Evolutionary conservation across 2,329 filamentous ascomycete genomes (phyloP), one percentile per base, ranked within the genome.

Genomic region (Colletotrichum liaoningense): DNA sequence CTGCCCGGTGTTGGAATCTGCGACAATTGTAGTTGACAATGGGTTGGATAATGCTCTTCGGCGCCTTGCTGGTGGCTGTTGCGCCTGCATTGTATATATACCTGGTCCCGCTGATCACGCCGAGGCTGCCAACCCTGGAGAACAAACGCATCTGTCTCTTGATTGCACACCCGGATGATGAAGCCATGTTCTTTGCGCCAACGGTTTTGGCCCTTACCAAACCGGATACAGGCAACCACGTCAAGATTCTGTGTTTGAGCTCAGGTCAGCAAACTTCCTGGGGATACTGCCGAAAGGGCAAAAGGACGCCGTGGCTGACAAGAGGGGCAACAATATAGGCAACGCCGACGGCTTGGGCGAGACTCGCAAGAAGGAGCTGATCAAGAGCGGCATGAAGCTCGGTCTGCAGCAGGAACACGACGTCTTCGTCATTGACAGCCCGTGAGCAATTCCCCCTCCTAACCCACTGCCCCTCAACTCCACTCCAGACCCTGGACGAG

Each of bases 111-210:
- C 79, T 85, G n/a, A 82, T 86, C 55, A 83, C 85, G 74, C 78
- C 84, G 30, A 84, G 88, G 38, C 90, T 94, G 77, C 93, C 94
- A 4, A 89, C 86, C 57, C 86, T 98, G 75, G 88, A 87, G 77
- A 93, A 94, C 85, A 97, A 97, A 88, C 92, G 94, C 79, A 95
- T 99, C 80, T 93, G 94, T 81, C 89, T 99, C 67, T 88, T 99
- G 68, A 98, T 99, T 79, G 97, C 97, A 26, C 97, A 99, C 84
- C 97, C 97, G 0, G 97, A 99, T 84, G 97, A 99, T 80, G 97
- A 99, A 86, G 97, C 96, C 82, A 99, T 99, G 97, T 99, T 99
- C 88, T 99, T 99, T 84, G 92, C 95, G 75, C 97, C 97, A 0
- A 94, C 95, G 0, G 88, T 98, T 16, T 88, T 97, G 78, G 92